Base-by-base conservation (phyloP, 305 asterid species). In the Coffea humblotiana region DNA sequence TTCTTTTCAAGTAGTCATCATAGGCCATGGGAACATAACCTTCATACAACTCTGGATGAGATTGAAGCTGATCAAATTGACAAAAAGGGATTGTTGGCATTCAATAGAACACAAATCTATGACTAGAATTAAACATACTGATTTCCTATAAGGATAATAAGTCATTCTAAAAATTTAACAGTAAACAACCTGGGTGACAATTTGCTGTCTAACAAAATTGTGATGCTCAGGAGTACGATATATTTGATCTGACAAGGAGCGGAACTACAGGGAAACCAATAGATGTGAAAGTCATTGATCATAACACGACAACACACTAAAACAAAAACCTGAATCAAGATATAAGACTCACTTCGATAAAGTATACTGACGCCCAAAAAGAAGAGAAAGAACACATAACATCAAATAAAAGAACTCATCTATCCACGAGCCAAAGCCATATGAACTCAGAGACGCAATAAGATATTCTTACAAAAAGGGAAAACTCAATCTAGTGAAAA, bases 211-310 rank as follows among this genome's bases (percentile, higher is more conserved):
- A 78, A 94, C 97, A 80, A 91, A 86, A 78, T 88, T 88, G 86
- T 96, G 99, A 82, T 94, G 89, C 67, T 94, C 97, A 61, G 91
- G 54, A 84, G 86, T 88, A 70, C 97, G 93, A 83, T 96, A 96
- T 82, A 96, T 90, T 90, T 96, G 99, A 87, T 96, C 99, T 8
- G 99, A 91, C 85, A 96, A 84, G 27, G 99, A 92, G 47, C 95
- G 95, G 75, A 93, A 95, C 98, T 94, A 71, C 71, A 81, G 23
- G 15, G 27, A 37, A 78, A 40, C 69, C 16, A 78, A 61, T 9
- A 37, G 29, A n/a, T 32, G 27, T 13, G 52, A 43, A 43, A 67
- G 70, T 56, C 37, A 23, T n/a, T 67, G 52, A 29, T 23, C 25
- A 63, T 58, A 3, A 23, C 52, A 47, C 40, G 67, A 64, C 23